These are phyloP conservation scores for Papiliotrema laurentii DNA, from an alignment of 1,284 basidiomycete genomes.

Conservation along the genomic window DNA sequence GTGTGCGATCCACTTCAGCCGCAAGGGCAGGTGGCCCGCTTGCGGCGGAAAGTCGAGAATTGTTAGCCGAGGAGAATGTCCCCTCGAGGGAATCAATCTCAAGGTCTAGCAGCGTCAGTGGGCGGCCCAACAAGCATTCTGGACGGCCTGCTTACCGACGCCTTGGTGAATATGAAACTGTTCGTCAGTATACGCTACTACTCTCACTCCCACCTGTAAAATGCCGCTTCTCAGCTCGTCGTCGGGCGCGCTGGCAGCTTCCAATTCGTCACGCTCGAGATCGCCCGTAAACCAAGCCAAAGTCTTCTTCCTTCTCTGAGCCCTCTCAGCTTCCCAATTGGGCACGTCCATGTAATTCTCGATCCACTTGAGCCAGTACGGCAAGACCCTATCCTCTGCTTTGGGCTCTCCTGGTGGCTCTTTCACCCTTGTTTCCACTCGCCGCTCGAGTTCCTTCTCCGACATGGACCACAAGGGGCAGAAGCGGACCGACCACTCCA, in stretches of 20 bases:
- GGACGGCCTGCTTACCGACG: slow-evolving; percentile 22
- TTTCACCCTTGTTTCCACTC: slow-evolving; percentile 10
- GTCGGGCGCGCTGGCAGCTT: slow-evolving; percentile 35
- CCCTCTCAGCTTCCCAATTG: slow-evolving; percentile 39
- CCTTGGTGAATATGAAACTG: slow-evolving; percentile 47
- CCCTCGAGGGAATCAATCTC: slow-evolving; percentile 37
- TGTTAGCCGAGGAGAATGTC: slow-evolving; percentile 30
- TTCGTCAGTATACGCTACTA: background rate
- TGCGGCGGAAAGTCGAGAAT: slow-evolving; percentile 25
- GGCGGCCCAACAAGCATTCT: background rate
- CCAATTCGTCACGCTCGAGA: slow-evolving; percentile 43
- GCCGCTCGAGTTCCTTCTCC: slow-evolving; percentile 20
- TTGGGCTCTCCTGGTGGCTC: slow-evolving; percentile 13
- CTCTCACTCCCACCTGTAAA: slow-evolving; percentile 23
- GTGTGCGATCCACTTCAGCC: slow-evolving; percentile 36
- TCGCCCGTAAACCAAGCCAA: slow-evolving; percentile 44
- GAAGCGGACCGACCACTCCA: slow-evolving; percentile 44
- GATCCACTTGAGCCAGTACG: slow-evolving; percentile 35
- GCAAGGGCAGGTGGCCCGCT: slow-evolving; percentile 41
- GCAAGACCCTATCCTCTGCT: slow-evolving; percentile 8
- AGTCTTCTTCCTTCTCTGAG: slow-evolving; percentile 37
- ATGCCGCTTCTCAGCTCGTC: slow-evolving; percentile 38
- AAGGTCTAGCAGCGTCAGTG: slow-evolving; percentile 24
- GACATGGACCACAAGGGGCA: slow-evolving; percentile 44
- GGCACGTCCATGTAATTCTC: slow-evolving; percentile 21